Percentiles rank a stretch among this genome's conserved stretches.
These are phyloP conservation scores for Carex cristatella DNA, from an alignment of 176 grass and related monocot species.

Conservation along the genomic window DNA sequence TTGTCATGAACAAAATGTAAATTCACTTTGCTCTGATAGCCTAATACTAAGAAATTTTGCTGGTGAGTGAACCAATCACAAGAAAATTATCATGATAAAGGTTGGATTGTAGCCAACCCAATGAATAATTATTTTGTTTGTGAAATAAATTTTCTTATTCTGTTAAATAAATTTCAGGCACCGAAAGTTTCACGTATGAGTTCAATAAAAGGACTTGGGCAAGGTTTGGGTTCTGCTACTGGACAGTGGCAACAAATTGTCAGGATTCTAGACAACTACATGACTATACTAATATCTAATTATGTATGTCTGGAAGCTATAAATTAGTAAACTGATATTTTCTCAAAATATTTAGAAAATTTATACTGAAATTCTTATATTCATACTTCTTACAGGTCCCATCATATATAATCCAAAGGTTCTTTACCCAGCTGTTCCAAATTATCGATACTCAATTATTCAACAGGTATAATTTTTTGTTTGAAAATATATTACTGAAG, in stretches of 20 bases:
- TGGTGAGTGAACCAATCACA: not conserved
- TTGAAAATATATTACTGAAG: not conserved
- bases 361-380: not conserved
- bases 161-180: constrained; percentile 11
- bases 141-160: not conserved
- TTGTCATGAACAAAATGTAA: not conserved
- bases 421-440: constrained; percentile 77
- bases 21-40: not conserved
- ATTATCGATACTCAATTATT: constrained; percentile 83
- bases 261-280: constrained; percentile 46
- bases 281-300: constrained; percentile 50
- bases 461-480: constrained; percentile 55
- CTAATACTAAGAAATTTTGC: not conserved
- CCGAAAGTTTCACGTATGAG: constrained; percentile 11
- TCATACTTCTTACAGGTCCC: constrained; percentile 59
- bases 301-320: constrained; percentile 36
- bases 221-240: constrained; percentile 16
- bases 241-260: constrained; percentile 54
- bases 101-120: not conserved
- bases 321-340: not conserved
- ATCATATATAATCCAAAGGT: constrained; percentile 62
- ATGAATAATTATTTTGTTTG: not conserved
- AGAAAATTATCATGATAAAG: not conserved
- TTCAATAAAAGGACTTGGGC: constrained; percentile 16
- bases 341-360: not conserved